Base-by-base conservation (phyloP, 208 protist genomes). In the Wallacemonas rigidus region DNA sequence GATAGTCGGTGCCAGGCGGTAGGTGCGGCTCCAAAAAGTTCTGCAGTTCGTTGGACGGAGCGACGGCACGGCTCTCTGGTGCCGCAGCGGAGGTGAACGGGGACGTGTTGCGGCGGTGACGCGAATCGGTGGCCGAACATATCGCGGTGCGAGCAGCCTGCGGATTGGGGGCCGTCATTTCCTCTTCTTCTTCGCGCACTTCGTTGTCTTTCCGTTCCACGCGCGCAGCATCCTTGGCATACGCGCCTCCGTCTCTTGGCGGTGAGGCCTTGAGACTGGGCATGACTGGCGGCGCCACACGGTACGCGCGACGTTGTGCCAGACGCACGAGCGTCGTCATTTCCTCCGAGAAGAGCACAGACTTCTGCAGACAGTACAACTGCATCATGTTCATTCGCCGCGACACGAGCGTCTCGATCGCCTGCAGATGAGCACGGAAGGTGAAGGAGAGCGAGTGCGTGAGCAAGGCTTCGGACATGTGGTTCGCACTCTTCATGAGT, bases 261-360 rank as follows among this genome's bases (percentile, higher is more conserved):
- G 26, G 26, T 26, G 26, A 26, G 26, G 26, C 26, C 26, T 26
- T 26, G 26, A 26, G 26, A 26, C 26, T 26, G 45, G 45, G 0
- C 45, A 12, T 6, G 8, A 50, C 45, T 14, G 50, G 36, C 38
- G 12, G 43, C 1, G 60, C 36, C 5, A 81, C 9, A 2, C 81
- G 71, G 60, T 74, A 83, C 7, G 50, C 72, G 12, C 64, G 44
- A 7, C 80, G 62, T 72, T 87, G 75, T 41, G 77, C 69, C 44
- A 71, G 69, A 9, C 86, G 80, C 74, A 91, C 65, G 56, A 91
- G 36, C 45, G 50, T 62, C 2, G 75, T 61, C 63, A 79, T 79
- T 69, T 91, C 82, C 50, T 88, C 82, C 8, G 86, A 68, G 67
- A 91, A 91, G 38, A 91, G 63, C 0, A 85, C 58, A 56, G 76